A percentile compares a stretch with the other conserved stretches of the same genome.
phyloP scores from a whole-genome alignment of 495 filamentous ascomycete species.

The Cudoniella acicularis region DNA sequence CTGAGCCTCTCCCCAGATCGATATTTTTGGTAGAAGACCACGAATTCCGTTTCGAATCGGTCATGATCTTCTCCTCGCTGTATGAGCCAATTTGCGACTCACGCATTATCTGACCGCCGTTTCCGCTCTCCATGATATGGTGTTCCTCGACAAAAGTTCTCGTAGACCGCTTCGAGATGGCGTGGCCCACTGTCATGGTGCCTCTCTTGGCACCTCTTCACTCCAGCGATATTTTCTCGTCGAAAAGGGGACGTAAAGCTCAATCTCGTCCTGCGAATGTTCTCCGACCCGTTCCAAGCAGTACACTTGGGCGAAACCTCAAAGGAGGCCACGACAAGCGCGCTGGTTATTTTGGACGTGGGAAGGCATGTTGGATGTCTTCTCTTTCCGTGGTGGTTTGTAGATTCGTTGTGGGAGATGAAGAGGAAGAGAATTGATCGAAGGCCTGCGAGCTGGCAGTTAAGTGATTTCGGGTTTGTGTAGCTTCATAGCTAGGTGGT shows the following conservation, averaged over 20 bases:
- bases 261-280: background rate
- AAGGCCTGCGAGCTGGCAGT: background rate
- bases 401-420: background rate
- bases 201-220: background rate
- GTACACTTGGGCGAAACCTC: constrained; percentile 2
- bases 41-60: background rate
- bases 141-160: constrained; percentile 16
- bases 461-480: constrained; percentile 3
- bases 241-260: background rate
- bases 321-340: constrained; percentile 10
- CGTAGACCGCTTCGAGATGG: constrained; percentile 19
- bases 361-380: constrained; percentile 15
- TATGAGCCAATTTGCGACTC: constrained; percentile 3
- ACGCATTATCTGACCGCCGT: background rate
- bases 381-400: background rate
- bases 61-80: constrained; percentile 12
- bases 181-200: constrained; percentile 1
- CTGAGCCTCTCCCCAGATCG: background rate
- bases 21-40: background rate
- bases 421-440: background rate
- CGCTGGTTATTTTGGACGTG: constrained; percentile 3
- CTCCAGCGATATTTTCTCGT: background rate
- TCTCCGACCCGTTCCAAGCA: constrained; percentile 1
- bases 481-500: constrained; percentile 5
- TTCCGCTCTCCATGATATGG: constrained; percentile 3